Evolutionary conservation across 2,329 filamentous ascomycete genomes (phyloP).

Genomic region (Phoma herbarum): DNA sequence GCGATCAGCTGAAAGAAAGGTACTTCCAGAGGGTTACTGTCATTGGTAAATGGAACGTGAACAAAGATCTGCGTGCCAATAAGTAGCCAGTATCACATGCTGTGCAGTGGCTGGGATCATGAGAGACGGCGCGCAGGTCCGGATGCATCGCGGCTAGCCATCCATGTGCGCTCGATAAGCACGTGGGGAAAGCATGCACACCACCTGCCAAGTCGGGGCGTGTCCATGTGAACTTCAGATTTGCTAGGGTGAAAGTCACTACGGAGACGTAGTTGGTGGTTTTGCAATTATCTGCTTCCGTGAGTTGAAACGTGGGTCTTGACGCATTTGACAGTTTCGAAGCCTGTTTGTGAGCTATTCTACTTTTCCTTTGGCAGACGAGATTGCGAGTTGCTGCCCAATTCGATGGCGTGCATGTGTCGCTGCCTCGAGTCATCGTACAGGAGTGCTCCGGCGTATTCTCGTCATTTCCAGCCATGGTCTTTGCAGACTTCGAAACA

Average conservation of each 20-base stretch:
- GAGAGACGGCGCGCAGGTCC: not conserved
- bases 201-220: conserved; percentile 37
- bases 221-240: conserved; percentile 44
- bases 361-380: conserved; percentile 10
- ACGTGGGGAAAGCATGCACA: conserved; percentile 44
- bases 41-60: not conserved
- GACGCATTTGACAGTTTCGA: conserved; percentile 1
- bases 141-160: conserved; percentile 16
- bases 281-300: conserved; percentile 22
- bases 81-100: not conserved
- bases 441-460: not conserved
- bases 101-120: not conserved
- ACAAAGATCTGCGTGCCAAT: conserved; percentile 2
- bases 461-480: not conserved
- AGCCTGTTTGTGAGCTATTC: conserved; percentile 12
- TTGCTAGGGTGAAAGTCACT: conserved; percentile 30
- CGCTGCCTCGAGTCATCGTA: conserved; percentile 9
- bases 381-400: conserved; percentile 14
- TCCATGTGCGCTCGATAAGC: conserved; percentile 39
- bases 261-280: conserved; percentile 29
- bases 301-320: conserved; percentile 8
- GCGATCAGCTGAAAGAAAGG: not conserved
- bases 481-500: conserved; percentile 2
- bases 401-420: conserved; percentile 12
- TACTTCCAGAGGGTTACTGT: conserved; percentile 16